phyloP scores from a whole-genome alignment of 1,284 basidiomycete genomes.

The Marasmius oreades region DNA sequence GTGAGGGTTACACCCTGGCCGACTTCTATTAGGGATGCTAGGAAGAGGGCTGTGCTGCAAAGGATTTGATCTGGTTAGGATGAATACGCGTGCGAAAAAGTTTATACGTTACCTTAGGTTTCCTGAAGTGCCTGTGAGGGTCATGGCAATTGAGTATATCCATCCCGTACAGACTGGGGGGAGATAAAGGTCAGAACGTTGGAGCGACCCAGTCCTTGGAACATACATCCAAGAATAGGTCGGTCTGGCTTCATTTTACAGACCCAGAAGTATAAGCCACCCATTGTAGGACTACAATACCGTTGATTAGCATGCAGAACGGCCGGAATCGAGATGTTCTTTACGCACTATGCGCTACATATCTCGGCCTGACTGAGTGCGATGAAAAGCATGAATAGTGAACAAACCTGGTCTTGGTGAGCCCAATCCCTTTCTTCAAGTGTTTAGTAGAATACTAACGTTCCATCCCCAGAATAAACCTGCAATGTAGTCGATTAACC shows the following conservation, averaged over 20 bases:
- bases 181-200: conserved; percentile 4
- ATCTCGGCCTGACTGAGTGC: conserved; percentile 56
- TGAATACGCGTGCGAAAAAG: neutral
- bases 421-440: neutral
- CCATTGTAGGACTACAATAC: conserved; percentile 45
- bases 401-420: conserved; percentile 40
- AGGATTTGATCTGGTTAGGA: neutral
- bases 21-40: conserved; percentile 53
- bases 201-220: neutral
- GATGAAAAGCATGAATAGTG: conserved; percentile 58
- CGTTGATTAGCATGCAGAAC: neutral
- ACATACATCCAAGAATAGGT: conserved; percentile 54
- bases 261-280: conserved; percentile 63
- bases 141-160: conserved; percentile 61
- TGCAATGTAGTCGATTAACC: conserved; percentile 6
- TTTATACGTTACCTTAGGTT: conserved; percentile 43
- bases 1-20: conserved; percentile 41
- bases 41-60: conserved; percentile 46
- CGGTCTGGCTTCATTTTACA: conserved; percentile 57
- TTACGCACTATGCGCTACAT: conserved; percentile 53
- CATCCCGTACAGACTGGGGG: conserved; percentile 49
- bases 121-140: conserved; percentile 58
- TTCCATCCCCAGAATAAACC: conserved; percentile 67
- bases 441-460: conserved; percentile 29
- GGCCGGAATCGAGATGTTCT: neutral